Conservation (phyloP, 2,329 filamentous ascomycete genomes). For the Paraphaeosphaeria sporulosa region DNA sequence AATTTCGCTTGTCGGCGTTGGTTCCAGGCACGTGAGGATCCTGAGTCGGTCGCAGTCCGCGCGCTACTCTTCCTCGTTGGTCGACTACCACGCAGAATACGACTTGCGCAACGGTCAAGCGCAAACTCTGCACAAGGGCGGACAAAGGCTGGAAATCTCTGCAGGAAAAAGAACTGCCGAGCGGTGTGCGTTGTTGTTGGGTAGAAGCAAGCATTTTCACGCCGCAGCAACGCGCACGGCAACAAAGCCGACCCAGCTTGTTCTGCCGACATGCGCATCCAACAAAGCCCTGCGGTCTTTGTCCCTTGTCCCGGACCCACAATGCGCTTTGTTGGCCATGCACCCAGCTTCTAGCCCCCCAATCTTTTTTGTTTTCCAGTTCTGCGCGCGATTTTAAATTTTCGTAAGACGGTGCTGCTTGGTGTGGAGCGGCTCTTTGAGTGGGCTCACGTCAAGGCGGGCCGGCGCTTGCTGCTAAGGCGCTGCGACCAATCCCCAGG, state of each 20-base stretch:
- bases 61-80: background rate
- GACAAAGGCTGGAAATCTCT: background rate
- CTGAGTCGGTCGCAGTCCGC: background rate
- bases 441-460: background rate
- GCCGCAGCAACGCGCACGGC: background rate
- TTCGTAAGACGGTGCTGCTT: background rate
- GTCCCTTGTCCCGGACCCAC: too few species aligned
- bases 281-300: too few species aligned
- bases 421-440: background rate
- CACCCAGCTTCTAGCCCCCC: background rate
- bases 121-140: too few species aligned
- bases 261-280: background rate
- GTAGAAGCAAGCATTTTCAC: background rate
- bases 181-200: background rate
- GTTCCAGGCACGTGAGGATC: background rate
- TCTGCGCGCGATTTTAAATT: background rate
- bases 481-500: background rate
- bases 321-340: background rate
- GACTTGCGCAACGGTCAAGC: too few species aligned
- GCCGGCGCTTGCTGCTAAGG: background rate
- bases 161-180: background rate
- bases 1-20: constrained; percentile 1
- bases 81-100: too few species aligned
- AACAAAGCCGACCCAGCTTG: background rate
- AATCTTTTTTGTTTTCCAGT: background rate